A percentile compares a stretch with the other conserved stretches of the same genome.
Conservation (phyloP, 176 grass and related monocot genomes). For the Aegilops umbellulata region DNA sequence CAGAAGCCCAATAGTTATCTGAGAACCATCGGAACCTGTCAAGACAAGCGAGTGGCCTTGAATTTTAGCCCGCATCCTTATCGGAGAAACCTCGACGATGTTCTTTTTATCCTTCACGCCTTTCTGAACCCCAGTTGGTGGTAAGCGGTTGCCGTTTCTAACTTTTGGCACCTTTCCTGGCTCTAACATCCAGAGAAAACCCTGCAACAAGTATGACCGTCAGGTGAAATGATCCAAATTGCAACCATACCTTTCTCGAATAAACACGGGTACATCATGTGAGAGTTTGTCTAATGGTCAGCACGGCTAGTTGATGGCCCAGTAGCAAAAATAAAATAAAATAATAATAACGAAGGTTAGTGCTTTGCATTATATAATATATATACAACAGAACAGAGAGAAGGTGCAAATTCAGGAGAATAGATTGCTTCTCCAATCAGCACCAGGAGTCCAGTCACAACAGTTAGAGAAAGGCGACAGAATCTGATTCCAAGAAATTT, state of each 20-base stretch:
- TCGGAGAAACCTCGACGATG: conserved; percentile 63
- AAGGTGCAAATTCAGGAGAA: not conserved
- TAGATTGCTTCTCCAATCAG: not conserved
- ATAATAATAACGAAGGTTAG: not conserved
- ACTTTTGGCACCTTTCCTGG: conserved; percentile 62
- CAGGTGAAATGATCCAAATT: not conserved
- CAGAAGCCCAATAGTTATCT: conserved; percentile 50
- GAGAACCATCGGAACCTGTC: conserved; percentile 43
- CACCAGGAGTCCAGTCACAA: not conserved
- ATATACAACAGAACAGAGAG: not conserved
- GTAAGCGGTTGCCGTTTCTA: not conserved
- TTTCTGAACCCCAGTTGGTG: conserved; percentile 27
- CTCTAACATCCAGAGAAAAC: conserved; percentile 69
- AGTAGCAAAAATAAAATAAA: not conserved
- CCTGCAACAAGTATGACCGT: conserved; percentile 32
- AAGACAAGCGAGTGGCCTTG: conserved; percentile 55
- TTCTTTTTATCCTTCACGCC: conserved; percentile 40
- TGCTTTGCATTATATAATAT: not conserved
- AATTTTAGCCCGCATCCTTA: conserved; percentile 57
- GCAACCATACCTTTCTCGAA: not conserved
- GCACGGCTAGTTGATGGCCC: not conserved
- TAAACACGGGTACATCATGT: not conserved
- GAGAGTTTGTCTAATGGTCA: not conserved
- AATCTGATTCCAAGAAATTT: not conserved
- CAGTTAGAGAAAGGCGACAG: not conserved